These are phyloP conservation scores for Glebionis coronaria DNA, from an alignment of 129 eudicot genomes.

Conservation along the genomic window DNA sequence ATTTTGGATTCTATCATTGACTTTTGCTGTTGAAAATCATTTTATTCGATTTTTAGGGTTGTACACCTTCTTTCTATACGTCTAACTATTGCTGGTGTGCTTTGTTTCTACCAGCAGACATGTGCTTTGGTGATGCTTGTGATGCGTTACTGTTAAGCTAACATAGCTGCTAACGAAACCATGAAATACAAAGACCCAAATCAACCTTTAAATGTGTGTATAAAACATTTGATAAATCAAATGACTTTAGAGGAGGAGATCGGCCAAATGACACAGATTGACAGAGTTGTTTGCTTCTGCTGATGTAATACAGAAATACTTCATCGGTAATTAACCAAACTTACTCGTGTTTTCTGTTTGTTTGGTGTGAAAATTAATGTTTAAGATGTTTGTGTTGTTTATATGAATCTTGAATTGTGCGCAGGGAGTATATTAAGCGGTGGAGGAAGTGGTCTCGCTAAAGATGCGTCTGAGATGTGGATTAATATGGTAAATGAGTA, in stretches of 20 bases:
- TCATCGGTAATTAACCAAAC: background rate
- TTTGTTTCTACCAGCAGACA: too few species aligned
- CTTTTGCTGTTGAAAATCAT: too few species aligned
- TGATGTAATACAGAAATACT: conserved; percentile 14
- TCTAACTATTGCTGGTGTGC: too few species aligned
- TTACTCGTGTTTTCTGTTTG: too few species aligned
- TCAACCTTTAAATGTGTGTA: conserved; percentile 48
- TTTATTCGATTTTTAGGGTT: too few species aligned
- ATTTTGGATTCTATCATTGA: too few species aligned
- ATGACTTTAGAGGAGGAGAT: conserved; percentile 79
- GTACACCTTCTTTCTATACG: too few species aligned
- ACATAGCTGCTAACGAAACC: conserved; percentile 30
- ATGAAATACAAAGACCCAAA: conserved; percentile 60
- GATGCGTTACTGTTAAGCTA: conserved; percentile 43
- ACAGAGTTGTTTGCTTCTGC: background rate
- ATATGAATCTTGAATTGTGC: too few species aligned
- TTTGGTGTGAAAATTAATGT: too few species aligned
- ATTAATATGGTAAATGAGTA: background rate
- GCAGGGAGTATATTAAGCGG: conserved; percentile 32
- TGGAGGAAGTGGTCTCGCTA: conserved; percentile 44
- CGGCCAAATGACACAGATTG: conserved; percentile 70
- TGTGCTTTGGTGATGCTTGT: conserved; percentile 31
- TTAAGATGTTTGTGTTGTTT: too few species aligned
- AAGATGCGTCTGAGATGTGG: conserved; percentile 20
- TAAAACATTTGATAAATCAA: conserved; percentile 56